Evolutionary conservation across 352 stramenopile species (phyloP), one percentile per base, ranked within the genome.

Genomic region (Thraustochytrium sp.): DNA sequence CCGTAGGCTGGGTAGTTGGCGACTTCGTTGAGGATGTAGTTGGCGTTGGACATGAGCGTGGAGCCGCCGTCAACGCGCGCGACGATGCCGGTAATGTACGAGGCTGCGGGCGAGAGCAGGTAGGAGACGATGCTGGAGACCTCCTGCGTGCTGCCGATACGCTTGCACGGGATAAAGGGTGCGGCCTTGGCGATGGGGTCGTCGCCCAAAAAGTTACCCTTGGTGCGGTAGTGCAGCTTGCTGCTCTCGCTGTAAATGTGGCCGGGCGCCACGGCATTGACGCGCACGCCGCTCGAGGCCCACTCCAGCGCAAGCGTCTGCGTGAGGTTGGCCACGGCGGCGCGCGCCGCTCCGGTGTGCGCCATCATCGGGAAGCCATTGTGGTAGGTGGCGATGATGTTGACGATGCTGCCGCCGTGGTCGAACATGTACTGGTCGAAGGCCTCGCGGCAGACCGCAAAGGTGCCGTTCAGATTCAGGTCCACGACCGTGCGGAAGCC

Each of bases 291-390:
- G 42, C 88, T 94, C 40, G 92, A 89, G 23, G 95, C 94, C 95
- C 95, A 98, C 86, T 98, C 94, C 40, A 95, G 89, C 38, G 92
- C 93, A 13, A 98, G 89, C 44, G 93, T 97, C 85, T 96, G 96
- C 73, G 88, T 94, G 80, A 98, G 91, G 86, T 98, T 98, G 85
- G 97, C 90, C 21, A 98, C 92, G 18, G 90, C 94, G 31, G 93
- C 94, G 56, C 94, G 89, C 54, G 94, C 93, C 4, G 94, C 93
- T n/a, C 90, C 89, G 9, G 85, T 89, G 88, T 98, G 94, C 21
- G 90, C 91, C 90, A 97, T 97, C 36, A 91, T 77, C 4, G 94
- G 94, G 86, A 97, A 96, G 8, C 95, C 95, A 84, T 97, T 97
- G 53, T 93, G 89, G 88, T 97, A 96, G 42, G 94, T 93, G 9